Percentiles rank a stretch among this genome's conserved stretches.
These are phyloP conservation scores for Diacronema lutheri DNA, from an alignment of 78 protist genomes.

Conservation along the genomic window DNA sequence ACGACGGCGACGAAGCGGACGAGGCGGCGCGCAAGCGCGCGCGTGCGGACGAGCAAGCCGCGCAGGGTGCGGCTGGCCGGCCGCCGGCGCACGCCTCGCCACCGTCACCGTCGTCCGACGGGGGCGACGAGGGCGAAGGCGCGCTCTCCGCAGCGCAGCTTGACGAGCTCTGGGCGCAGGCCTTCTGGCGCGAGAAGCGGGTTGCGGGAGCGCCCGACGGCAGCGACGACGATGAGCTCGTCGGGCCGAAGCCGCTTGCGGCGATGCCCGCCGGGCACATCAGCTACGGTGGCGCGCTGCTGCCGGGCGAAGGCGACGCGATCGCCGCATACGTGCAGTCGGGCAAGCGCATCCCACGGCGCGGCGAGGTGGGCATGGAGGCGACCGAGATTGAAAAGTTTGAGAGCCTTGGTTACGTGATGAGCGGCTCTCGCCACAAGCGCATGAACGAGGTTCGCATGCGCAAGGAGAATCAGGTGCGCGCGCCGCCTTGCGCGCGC, in stretches of 20 bases:
- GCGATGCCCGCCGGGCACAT: neutral
- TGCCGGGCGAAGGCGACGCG: slow-evolving; percentile 90
- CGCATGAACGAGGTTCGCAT: slow-evolving; percentile 96
- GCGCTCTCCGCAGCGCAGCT: too few species aligned
- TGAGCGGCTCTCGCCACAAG: slow-evolving; percentile 86
- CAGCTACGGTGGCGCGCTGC: slow-evolving; percentile 45
- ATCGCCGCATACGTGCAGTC: slow-evolving; percentile 73
- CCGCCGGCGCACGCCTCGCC: too few species aligned
- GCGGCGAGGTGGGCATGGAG: slow-evolving; percentile 90
- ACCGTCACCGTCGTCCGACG: too few species aligned
- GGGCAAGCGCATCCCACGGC: slow-evolving; percentile 89
- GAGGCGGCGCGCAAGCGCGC: too few species aligned
- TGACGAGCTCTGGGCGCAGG: too few species aligned
- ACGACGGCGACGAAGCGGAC: too few species aligned
- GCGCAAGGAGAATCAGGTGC: slow-evolving; percentile 72
- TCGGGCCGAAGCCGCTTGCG: slow-evolving; percentile 26
- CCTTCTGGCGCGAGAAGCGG: too few species aligned
- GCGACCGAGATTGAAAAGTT: slow-evolving; percentile 70
- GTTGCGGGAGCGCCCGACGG: too few species aligned
- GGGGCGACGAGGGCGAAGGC: too few species aligned
- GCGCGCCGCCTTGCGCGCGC: too few species aligned
- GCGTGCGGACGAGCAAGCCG: too few species aligned
- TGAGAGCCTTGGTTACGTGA: slow-evolving; percentile 86
- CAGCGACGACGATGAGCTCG: neutral
- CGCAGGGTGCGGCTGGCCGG: too few species aligned